A percentile compares a stretch with the other conserved stretches of the same genome.
Conservation (phyloP, 2,329 filamentous ascomycete genomes). For the Scopulariopsis brevicaulis region DNA sequence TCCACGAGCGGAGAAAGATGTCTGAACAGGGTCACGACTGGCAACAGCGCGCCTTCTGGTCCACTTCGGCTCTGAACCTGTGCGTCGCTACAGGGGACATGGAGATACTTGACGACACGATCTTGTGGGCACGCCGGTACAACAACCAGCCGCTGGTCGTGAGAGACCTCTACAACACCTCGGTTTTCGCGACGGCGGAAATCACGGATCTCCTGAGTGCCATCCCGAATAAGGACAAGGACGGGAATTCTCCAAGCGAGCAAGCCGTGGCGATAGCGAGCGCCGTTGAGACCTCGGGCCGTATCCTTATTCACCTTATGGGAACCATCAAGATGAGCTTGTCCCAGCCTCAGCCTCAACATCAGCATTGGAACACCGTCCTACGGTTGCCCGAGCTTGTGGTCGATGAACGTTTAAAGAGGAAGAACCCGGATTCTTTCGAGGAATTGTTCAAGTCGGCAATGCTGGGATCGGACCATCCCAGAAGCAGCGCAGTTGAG, state of each 20-base stretch:
- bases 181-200: not conserved
- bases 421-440: not conserved
- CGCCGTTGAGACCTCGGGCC: not conserved
- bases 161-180: slow-evolving; percentile 8
- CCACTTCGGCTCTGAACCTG: slow-evolving; percentile 14
- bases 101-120: slow-evolving; percentile 10
- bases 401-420: not conserved
- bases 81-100: slow-evolving; percentile 14
- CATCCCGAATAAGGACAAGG: not conserved
- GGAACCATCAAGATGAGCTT: not conserved
- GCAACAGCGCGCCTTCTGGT: slow-evolving; percentile 13
- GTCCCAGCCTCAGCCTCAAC: not conserved
- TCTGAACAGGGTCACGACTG: slow-evolving; percentile 12
- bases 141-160: slow-evolving; percentile 13
- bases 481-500: not conserved
- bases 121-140: slow-evolving; percentile 17
- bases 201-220: not conserved
- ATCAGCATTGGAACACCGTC: not conserved
- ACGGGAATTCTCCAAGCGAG: not conserved
- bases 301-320: not conserved
- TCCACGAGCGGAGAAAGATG: slow-evolving; percentile 12
- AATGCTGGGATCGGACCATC: not conserved
- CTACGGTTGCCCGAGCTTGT: not conserved
- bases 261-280: not conserved
- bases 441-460: not conserved